Base-by-base conservation (phyloP, 805 yeast genomes). In the Schizosaccharomyces osmophilus region DNA sequence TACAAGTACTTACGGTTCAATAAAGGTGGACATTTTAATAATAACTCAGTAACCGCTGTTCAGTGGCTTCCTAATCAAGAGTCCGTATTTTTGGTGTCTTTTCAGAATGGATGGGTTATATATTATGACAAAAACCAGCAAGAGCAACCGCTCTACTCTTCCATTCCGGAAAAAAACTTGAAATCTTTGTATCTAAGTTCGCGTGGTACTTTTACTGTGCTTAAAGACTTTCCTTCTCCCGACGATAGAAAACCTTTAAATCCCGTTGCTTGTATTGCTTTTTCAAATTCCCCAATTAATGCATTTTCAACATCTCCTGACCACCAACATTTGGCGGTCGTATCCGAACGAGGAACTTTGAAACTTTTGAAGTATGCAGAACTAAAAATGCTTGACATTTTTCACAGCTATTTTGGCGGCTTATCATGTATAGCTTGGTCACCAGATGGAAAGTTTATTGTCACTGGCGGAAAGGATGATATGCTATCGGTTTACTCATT, bases 321-420 rank as follows among this genome's bases (percentile, higher is more conserved):
- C 60, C 64, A 69, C 6, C 73, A 73, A 42, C 58, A 78, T 5
- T 61, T 79, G 6, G 78, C 81, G 0, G 67, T 81, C n/a, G 79
- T 84, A 0, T 73, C 81, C 5, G 84, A 80, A 63, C 87, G 83
- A 67, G 93, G 88, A 2, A 78, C 77, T 63, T 71, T 82, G 31
- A 71, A 84, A 59, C 65, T 84, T 19, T 72, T 84, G 59, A 83
- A 83, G 67, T 68, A 82, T 2, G 66, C 67, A 29, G 68, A 67
- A 5, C 80, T 78, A 63, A 62, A 63, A 11, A 62, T 78, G 3
- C 66, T 79, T 0, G 89, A 83, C 65, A 72, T 82, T 0, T 69
- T 80, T 42, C 80, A 85, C 3, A 77, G 83, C 43, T 82, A 81
- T 66, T 85, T 81, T 68, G 85, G 83, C 43, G 87, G 87, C 0